Base-by-base conservation (phyloP, 129 eudicot genomes). In the Artemisia argyi region DNA sequence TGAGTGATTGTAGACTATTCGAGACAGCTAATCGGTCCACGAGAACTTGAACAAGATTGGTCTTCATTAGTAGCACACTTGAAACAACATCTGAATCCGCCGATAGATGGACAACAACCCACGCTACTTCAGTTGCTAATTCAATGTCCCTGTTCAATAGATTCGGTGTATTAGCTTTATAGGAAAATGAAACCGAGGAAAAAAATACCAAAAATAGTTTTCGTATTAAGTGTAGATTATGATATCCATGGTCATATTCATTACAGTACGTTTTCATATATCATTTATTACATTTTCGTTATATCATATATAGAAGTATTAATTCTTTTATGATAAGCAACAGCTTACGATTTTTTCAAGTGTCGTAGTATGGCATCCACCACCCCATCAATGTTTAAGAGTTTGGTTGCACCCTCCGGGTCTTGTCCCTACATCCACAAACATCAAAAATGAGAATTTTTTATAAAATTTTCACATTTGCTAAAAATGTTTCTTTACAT, bases 71-170 rank as follows among this genome's bases (percentile, higher is more conserved):
- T 72, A 94, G 84, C 79, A 88, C 75, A 72, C 83, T 83, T 20
- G 90, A 79, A 78, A 96, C 99, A 82, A 83, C 77, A 73, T 89
- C 83, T 59, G 99, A 90, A 66, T 87, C 95, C 12, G 96, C 88
- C 53, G 97, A 76, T 69, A 94, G 84, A 84, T 94, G 88, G 74
- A 88, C 96, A 75, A 88, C 94, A 39, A 94, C 94, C 99, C 99
- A 94, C 48, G 96, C 90, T 62, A 94, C 96, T 90, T 94, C 99
- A 14, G 94, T 94, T 30, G 96, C 86, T 77, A 94, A 71, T 49
- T 94, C 97, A 53, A 82, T 88, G 73, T 94, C 97, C 85, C 98
- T 94, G 86, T 48, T 78, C 61, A 78, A 61, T 47, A 66, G 53
- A 15, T 47, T 54, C 44, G 15, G 39, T 61, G 55, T 3, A 13